These are phyloP conservation scores for Beauveria asiatica DNA, from an alignment of 2,329 filamentous ascomycete genomes.

Conservation along the genomic window DNA sequence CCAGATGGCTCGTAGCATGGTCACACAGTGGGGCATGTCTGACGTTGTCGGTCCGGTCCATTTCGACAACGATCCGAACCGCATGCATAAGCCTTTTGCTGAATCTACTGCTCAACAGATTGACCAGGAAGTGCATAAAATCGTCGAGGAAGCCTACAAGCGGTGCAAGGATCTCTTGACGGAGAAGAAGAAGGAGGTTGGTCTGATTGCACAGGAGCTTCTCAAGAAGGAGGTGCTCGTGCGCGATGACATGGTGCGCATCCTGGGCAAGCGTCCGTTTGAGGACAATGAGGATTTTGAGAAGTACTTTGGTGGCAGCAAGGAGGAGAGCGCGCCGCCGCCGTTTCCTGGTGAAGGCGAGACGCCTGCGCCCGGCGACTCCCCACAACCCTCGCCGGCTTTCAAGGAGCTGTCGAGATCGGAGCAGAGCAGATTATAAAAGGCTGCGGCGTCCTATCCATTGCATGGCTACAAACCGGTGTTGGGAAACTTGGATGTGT, in stretches of 20 bases:
- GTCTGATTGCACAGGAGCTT: slow-evolving; percentile 85
- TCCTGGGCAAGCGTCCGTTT: slow-evolving; percentile 78
- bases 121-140: slow-evolving; percentile 81
- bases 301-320: slow-evolving; percentile 76
- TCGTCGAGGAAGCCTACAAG: slow-evolving; percentile 87
- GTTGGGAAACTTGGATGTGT: background rate
- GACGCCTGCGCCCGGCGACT: slow-evolving; percentile 23
- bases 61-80: slow-evolving; percentile 76
- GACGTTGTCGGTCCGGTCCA: slow-evolving; percentile 87
- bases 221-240: slow-evolving; percentile 84
- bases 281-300: slow-evolving; percentile 78
- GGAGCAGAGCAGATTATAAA: slow-evolving; percentile 6
- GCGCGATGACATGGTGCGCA: slow-evolving; percentile 82
- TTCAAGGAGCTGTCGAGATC: slow-evolving; percentile 23
- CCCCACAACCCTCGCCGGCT: slow-evolving; percentile 30
- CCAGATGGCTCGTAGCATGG: slow-evolving; percentile 91
- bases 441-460: background rate
- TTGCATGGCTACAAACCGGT: background rate
- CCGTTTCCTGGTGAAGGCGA: slow-evolving; percentile 42
- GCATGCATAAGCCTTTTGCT: slow-evolving; percentile 89
- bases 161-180: slow-evolving; percentile 77
- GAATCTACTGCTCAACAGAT: slow-evolving; percentile 90
- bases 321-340: slow-evolving; percentile 48
- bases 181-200: slow-evolving; percentile 82
- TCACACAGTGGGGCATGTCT: slow-evolving; percentile 99